phyloP scores from a whole-genome alignment of 2,329 filamentous ascomycete genomes.

The Myriosclerotinia curreyana region DNA sequence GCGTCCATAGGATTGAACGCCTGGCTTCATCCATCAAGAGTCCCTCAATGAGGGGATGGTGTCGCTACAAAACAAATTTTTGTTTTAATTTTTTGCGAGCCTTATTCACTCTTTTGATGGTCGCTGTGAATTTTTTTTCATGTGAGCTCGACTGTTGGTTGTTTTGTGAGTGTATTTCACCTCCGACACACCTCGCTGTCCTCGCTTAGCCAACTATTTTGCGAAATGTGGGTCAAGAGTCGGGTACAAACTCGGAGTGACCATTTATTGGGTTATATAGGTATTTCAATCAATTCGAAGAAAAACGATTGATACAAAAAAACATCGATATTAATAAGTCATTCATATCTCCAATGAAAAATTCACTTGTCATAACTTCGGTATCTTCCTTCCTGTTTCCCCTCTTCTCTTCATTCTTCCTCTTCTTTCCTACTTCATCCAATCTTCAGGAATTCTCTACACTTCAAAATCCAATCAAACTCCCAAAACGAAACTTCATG shows the following conservation, averaged over 20 bases:
- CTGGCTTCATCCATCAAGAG: slow-evolving; percentile 11
- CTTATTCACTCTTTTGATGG: background rate
- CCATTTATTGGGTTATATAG: background rate
- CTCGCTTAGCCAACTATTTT: background rate
- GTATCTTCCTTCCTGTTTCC: background rate
- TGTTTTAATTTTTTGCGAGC: background rate
- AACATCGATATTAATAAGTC: background rate
- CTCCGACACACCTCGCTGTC: background rate
- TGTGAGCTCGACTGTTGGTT: background rate
- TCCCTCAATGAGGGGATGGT: slow-evolving; percentile 6
- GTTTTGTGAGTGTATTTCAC: background rate
- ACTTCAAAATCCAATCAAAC: accelerated
- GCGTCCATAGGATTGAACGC: background rate
- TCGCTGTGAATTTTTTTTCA: background rate
- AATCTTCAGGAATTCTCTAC: background rate
- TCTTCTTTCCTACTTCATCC: background rate
- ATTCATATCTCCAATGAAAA: background rate
- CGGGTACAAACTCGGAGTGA: no score
- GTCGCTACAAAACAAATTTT: background rate
- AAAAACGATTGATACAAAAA: background rate
- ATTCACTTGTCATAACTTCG: background rate
- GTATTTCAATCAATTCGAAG: background rate
- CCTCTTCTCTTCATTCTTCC: background rate
- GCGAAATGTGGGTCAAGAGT: background rate
- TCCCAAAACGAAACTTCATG: background rate